These are phyloP conservation scores for Zymoseptoria passerinii DNA, from an alignment of 2,329 filamentous ascomycete genomes.

Conservation along the genomic window DNA sequence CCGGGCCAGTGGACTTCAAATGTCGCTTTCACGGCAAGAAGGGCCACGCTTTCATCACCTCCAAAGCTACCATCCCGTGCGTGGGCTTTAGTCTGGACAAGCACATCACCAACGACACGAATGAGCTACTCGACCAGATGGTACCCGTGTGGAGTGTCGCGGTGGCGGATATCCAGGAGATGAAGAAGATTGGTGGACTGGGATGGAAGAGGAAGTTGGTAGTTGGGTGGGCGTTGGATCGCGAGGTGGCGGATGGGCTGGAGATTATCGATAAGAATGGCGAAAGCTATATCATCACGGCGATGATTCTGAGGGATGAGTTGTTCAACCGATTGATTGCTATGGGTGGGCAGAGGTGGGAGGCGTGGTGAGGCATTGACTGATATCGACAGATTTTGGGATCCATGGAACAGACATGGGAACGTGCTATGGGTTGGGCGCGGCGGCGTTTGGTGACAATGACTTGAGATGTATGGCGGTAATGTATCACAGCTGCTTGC, in stretches of 20 bases:
- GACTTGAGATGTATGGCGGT: too few relatives aligned
- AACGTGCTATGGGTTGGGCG: neutral
- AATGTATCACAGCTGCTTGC: too few relatives aligned
- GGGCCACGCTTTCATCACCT: constrained; percentile 63
- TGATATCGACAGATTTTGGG: constrained; percentile 8
- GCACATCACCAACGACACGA: constrained; percentile 39
- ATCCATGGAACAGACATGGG: neutral
- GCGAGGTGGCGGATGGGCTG: constrained; percentile 68
- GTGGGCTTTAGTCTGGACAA: constrained; percentile 56
- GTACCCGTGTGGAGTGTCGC: constrained; percentile 61
- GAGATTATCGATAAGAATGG: constrained; percentile 55
- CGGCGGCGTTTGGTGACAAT: too few relatives aligned
- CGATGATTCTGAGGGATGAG: constrained; percentile 64
- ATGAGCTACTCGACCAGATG: constrained; percentile 41
- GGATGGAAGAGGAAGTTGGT: constrained; percentile 81
- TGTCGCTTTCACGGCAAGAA: constrained; percentile 61
- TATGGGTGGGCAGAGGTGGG: constrained; percentile 77
- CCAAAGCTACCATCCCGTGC: constrained; percentile 57
- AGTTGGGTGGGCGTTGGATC: constrained; percentile 67
- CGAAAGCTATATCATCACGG: constrained; percentile 55
- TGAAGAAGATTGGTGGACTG: constrained; percentile 72
- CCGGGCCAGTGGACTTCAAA: constrained; percentile 69
- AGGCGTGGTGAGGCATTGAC: constrained; percentile 51
- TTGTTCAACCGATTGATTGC: constrained; percentile 71
- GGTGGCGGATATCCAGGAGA: constrained; percentile 60